Conservation (phyloP, 1,284 basidiomycete species). For the Moesziomyces parantarcticus region DNA sequence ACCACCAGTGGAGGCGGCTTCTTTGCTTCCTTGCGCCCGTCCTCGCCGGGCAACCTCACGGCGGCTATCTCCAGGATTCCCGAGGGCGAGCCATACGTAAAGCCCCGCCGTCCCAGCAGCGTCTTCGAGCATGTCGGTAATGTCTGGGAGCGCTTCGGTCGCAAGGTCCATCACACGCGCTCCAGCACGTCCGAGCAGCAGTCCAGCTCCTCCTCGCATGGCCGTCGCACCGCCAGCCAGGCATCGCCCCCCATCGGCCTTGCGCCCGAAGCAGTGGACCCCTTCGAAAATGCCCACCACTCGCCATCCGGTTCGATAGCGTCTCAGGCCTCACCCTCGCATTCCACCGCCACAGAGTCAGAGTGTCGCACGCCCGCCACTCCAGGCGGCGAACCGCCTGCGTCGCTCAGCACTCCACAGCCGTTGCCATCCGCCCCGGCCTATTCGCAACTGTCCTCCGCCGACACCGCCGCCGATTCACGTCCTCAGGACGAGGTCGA, state of each 20-base stretch:
- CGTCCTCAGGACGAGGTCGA: slow-evolving; percentile 28
- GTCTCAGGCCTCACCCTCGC: slow-evolving; percentile 31
- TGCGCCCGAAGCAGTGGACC: slow-evolving; percentile 14
- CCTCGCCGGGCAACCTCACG: slow-evolving; percentile 35
- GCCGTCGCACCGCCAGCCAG: slow-evolving; percentile 25
- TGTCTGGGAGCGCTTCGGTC: slow-evolving; percentile 56
- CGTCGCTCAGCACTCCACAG: slow-evolving; percentile 19
- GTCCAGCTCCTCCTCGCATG: slow-evolving; percentile 20
- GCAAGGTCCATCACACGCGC: slow-evolving; percentile 48
- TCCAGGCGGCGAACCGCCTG: slow-evolving; percentile 19
- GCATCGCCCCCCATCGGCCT: slow-evolving; percentile 28
- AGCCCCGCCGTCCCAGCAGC: slow-evolving; percentile 51
- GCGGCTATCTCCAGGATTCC: slow-evolving; percentile 10
- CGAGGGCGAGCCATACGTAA: slow-evolving; percentile 17
- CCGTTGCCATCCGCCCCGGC: slow-evolving; percentile 33
- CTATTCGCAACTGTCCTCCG: slow-evolving; percentile 10
- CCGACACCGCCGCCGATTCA: not conserved
- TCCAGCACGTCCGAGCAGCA: slow-evolving; percentile 33
- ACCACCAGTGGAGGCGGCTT: slow-evolving; percentile 24
- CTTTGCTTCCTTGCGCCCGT: slow-evolving; percentile 47
- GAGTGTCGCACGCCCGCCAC: slow-evolving; percentile 35
- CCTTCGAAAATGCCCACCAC: slow-evolving; percentile 14
- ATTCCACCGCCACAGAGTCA: slow-evolving; percentile 32
- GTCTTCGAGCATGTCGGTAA: slow-evolving; percentile 61
- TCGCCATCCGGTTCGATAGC: slow-evolving; percentile 27